Evolutionary conservation across 2,329 filamentous ascomycete genomes (phyloP).

Genomic region (Lachnellula subtilissima): DNA sequence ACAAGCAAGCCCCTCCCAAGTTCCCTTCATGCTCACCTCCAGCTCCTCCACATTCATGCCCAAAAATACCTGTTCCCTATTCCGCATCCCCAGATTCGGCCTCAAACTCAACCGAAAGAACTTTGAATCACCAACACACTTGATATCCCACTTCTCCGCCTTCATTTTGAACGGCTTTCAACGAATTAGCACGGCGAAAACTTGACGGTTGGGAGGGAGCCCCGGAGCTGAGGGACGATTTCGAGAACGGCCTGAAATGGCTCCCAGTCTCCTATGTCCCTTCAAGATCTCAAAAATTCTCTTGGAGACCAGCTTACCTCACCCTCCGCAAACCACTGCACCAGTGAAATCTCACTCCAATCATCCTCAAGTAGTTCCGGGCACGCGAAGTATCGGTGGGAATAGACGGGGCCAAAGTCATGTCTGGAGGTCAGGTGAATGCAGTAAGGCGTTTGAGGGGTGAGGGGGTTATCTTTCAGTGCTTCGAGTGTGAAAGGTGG

Average conservation of each 20-base stretch:
- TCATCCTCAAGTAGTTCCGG: slow-evolving; percentile 19
- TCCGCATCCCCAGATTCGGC: slow-evolving; percentile 18
- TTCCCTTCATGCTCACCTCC: no score
- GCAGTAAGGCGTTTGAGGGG: slow-evolving; percentile 17
- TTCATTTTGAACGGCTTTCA: slow-evolving; percentile 19
- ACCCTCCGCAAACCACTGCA: slow-evolving; percentile 26
- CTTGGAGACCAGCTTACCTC: neutral
- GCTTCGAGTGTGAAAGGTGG: slow-evolving; percentile 15
- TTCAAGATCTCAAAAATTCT: neutral
- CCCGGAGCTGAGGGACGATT: no score
- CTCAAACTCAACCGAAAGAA: slow-evolving; percentile 26
- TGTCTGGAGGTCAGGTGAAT: slow-evolving; percentile 25
- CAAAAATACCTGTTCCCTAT: no score
- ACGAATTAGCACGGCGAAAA: no score
- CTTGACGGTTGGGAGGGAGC: no score
- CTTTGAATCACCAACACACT: slow-evolving; percentile 19
- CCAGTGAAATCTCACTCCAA: slow-evolving; percentile 22
- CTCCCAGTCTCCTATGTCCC: neutral
- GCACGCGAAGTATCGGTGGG: slow-evolving; percentile 27
- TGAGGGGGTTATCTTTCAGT: slow-evolving; percentile 23
- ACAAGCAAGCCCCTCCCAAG: no score
- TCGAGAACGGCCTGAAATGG: no score
- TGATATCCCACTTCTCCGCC: slow-evolving; percentile 28
- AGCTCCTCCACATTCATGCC: no score
- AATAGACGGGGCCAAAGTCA: slow-evolving; percentile 25